Percentiles rank a stretch among this genome's conserved stretches.
phyloP scores from a whole-genome alignment of 495 filamentous ascomycete genomes.

The Aspergillus funiculosus region DNA sequence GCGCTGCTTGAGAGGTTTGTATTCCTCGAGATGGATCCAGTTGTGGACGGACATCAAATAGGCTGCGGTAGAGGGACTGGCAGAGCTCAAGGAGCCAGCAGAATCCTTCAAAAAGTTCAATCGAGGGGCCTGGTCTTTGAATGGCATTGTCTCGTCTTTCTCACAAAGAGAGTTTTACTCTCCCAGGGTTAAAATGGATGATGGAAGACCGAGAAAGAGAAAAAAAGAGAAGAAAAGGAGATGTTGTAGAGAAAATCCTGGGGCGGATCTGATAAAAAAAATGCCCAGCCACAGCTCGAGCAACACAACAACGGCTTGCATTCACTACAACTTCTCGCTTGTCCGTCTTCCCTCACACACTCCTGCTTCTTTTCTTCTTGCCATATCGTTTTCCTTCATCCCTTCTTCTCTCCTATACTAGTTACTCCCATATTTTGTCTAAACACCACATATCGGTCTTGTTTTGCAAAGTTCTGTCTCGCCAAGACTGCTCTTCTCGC shows the following conservation, averaged over 20 bases:
- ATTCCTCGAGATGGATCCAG: conserved; percentile 35
- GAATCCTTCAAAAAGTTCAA: conserved; percentile 44
- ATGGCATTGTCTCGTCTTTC: conserved; percentile 32
- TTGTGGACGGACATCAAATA: conserved; percentile 42
- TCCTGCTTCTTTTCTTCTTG: neutral
- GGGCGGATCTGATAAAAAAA: conserved; percentile 3
- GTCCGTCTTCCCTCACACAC: neutral
- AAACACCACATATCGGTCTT: neutral
- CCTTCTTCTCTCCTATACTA: neutral
- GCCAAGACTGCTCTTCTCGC: neutral
- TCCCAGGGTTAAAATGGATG: neutral
- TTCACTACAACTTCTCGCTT: neutral
- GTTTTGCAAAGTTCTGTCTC: neutral
- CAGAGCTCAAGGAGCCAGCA: conserved; percentile 33
- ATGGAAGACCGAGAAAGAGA: neutral
- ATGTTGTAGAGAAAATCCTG: neutral
- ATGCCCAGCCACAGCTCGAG: neutral
- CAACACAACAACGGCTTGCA: conserved; percentile 4
- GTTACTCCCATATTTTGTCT: conserved; percentile 1
- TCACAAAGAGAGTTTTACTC: too few relatives aligned
- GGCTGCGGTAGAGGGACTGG: conserved; percentile 46
- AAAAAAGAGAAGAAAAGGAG: neutral
- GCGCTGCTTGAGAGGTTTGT: conserved; percentile 32
- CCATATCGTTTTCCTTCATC: neutral
- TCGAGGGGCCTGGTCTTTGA: conserved; percentile 29